Evolutionary conservation across 1,139 yeast species (phyloP).

Genomic region (Lodderomyces jiufengensis): DNA sequence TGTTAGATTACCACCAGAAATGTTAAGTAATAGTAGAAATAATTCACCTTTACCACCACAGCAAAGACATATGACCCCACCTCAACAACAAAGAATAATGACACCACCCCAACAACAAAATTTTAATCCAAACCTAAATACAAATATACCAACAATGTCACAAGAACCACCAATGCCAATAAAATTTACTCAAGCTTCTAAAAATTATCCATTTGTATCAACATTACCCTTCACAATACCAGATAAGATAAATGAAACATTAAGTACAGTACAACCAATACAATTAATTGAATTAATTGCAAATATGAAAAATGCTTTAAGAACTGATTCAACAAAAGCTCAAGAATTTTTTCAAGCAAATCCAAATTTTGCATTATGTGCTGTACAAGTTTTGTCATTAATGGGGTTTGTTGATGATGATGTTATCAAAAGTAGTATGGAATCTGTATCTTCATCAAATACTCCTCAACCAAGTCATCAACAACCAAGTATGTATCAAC

Average conservation of each 20-base stretch:
- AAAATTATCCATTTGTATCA: conserved; percentile 46
- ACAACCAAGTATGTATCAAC: conserved; percentile 9
- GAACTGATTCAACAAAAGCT: conserved; percentile 48
- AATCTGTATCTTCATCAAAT: conserved; percentile 20
- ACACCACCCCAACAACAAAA: conserved; percentile 9
- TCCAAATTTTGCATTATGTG: conserved; percentile 58
- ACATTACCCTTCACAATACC: conserved; percentile 41
- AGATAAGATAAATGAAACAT: conserved; percentile 52
- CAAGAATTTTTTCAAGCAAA: conserved; percentile 51
- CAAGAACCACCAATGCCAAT: conserved; percentile 33
- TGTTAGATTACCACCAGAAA: conserved; percentile 53
- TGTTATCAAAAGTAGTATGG: conserved; percentile 51
- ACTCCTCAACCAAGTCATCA: conserved; percentile 20
- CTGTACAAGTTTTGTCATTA: conserved; percentile 68
- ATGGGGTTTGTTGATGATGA: conserved; percentile 73
- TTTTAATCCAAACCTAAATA: conserved; percentile 2
- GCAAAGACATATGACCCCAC: conserved; percentile 1
- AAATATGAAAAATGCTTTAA: conserved; percentile 51
- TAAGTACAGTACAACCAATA: conserved; percentile 64
- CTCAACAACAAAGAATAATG: conserved; percentile 3
- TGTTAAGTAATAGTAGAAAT: conserved; percentile 21
- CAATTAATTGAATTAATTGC: conserved; percentile 65
- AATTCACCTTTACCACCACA: conserved; percentile 8
- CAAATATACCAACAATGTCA: conserved; percentile 4
- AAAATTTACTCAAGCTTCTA: conserved; percentile 47